Conservation (phyloP, 441 rosid genomes). For the Brassica hybrid region DNA sequence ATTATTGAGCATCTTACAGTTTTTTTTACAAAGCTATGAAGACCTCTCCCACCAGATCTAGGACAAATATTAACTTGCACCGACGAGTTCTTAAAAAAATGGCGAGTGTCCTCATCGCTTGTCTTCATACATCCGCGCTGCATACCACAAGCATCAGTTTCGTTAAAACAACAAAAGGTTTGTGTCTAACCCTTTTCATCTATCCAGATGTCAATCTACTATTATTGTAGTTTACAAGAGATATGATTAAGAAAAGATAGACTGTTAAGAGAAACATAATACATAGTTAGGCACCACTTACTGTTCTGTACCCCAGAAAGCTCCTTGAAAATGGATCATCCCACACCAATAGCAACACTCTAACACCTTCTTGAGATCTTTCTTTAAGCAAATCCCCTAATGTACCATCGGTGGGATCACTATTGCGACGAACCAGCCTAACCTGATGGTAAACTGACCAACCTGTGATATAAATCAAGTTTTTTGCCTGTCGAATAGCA, state of each 20-base stretch:
- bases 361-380: conserved; percentile 76
- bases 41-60: conserved; percentile 61
- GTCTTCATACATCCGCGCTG: conserved; percentile 69
- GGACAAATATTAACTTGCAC: conserved; percentile 75
- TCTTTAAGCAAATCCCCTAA: conserved; percentile 66
- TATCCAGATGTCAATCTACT: too few species aligned
- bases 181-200: too few species aligned
- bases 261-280: not conserved
- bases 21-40: conserved; percentile 61
- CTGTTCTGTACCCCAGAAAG: conserved; percentile 55
- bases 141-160: not conserved
- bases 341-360: conserved; percentile 76
- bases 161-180: not conserved
- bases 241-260: not conserved
- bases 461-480: conserved; percentile 66
- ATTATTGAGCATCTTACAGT: conserved; percentile 48
- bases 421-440: conserved; percentile 53
- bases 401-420: conserved; percentile 37
- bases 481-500: conserved; percentile 63
- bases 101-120: conserved; percentile 72
- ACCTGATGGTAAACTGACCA: conserved; percentile 67
- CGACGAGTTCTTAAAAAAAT: conserved; percentile 66
- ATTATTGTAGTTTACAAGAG: not conserved
- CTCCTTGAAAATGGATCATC: conserved; percentile 75
- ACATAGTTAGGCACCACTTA: conserved; percentile 37